phyloP scores from a whole-genome alignment of 805 yeast genomes.

The Candida loeiensis region DNA sequence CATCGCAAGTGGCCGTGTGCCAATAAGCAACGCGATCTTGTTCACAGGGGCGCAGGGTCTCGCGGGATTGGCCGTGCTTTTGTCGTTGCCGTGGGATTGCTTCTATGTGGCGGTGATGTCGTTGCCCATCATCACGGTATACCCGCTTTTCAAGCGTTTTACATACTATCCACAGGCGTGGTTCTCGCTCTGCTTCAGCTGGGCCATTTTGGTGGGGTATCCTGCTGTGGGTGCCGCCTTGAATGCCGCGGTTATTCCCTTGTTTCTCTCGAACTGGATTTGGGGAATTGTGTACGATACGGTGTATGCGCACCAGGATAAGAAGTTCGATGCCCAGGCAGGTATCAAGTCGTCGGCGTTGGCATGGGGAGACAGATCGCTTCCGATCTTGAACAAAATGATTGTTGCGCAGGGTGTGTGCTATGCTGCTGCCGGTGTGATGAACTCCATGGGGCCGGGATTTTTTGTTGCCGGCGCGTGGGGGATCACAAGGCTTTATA shows the following conservation, averaged over 20 bases:
- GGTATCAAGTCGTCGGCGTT: conserved; percentile 95
- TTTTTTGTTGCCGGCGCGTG: conserved; percentile 62
- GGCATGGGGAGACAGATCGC: conserved; percentile 85
- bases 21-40: conserved; percentile 61
- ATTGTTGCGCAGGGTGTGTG: conserved; percentile 65
- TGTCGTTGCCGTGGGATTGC: conserved; percentile 75
- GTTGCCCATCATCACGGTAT: conserved; percentile 72
- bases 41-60: conserved; percentile 73
- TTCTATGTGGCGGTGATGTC: conserved; percentile 81
- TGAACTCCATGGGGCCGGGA: conserved; percentile 84
- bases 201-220: conserved; percentile 93
- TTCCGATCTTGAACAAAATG: conserved; percentile 60
- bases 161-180: conserved; percentile 93
- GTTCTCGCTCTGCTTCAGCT: conserved; percentile 78
- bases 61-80: conserved; percentile 68
- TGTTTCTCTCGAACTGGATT: conserved; percentile 69
- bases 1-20: conserved; percentile 82
- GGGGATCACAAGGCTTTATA: conserved; percentile 66
- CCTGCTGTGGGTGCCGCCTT: conserved; percentile 90
- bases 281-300: conserved; percentile 98
- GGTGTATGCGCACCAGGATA: conserved; percentile 96
- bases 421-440: conserved; percentile 63
- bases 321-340: conserved; percentile 77
- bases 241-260: conserved; percentile 72
- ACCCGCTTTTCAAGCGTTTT: conserved; percentile 90